These are phyloP conservation scores for Heliosperma pusillum DNA, from an alignment of 148 eudicot species.

Conservation along the genomic window DNA sequence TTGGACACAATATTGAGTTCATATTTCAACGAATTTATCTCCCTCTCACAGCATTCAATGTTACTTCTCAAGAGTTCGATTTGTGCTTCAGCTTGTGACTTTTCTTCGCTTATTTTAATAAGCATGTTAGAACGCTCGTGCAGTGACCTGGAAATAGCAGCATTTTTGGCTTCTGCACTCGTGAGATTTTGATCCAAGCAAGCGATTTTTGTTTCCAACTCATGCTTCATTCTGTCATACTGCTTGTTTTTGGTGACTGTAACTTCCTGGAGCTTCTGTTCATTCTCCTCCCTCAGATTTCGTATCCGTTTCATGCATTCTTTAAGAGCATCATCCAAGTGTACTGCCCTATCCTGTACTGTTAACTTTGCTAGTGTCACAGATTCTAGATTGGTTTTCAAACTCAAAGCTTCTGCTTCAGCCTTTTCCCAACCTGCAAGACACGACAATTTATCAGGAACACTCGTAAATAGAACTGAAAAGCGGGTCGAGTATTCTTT, in stretches of 20 bases:
- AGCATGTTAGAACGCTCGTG: conserved; percentile 92
- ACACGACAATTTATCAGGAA: conserved; percentile 10
- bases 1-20: conserved; percentile 74
- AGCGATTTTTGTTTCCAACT: conserved; percentile 59
- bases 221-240: conserved; percentile 68
- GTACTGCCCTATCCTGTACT: conserved; percentile 82
- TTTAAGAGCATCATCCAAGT: conserved; percentile 88
- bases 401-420: conserved; percentile 82
- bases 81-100: conserved; percentile 76
- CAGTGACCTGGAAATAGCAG: conserved; percentile 80
- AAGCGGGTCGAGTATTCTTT: no score
- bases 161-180: conserved; percentile 71
- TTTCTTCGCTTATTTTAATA: conserved; percentile 72
- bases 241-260: conserved; percentile 56
- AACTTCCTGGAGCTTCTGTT: conserved; percentile 66
- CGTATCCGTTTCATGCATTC: conserved; percentile 96
- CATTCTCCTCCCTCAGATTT: conserved; percentile 84
- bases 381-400: conserved; percentile 78
- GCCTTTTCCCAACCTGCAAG: conserved; percentile 97
- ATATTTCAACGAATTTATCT: conserved; percentile 87
- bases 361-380: conserved; percentile 80
- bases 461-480: neutral
- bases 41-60: conserved; percentile 76
- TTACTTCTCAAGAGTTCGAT: conserved; percentile 68
- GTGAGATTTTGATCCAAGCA: conserved; percentile 67